Evolutionary conservation across 2,329 filamentous ascomycete genomes (phyloP), one percentile per base, ranked within the genome.

Genomic region (Rasamsonia emersonii): DNA sequence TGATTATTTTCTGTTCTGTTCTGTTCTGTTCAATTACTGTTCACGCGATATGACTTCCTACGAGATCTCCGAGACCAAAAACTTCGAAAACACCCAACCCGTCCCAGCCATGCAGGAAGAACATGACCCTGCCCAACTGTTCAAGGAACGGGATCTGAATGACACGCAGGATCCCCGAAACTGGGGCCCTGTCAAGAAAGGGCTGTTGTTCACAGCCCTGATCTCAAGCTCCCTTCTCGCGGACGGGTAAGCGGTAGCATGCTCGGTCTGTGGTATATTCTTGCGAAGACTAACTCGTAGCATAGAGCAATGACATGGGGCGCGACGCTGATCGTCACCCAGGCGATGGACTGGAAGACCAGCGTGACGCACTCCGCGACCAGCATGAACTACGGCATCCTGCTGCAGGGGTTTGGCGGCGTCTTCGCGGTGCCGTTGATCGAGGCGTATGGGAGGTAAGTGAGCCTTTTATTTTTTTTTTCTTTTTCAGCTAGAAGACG

Each of bases 401-500:
- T 61, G 18, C 37, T 61, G 13, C 58, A 61, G 33, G 58, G 56
- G 0, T 48, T 58, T 14, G 58, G 58, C 7, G 58, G 58, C 4
- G 46, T 60, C 10, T 44, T 61, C 24, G 56, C 54, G 2, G 56
- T 60, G 10, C 58, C 56, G 3, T 38, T 61, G 1, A 58, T 59
- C 26, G 54, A 61, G 35, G 53, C 56, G 2, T 62, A 58, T 39
- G 59, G 62, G 40, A 48, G 62, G 61, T 53, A 43, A 18, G 50
- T 51, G n/a, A n/a, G n/a, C n/a, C n/a, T n/a, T n/a, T n/a, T n/a
- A n/a, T n/a, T n/a, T 23, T 37, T 33, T 24, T 38, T 3, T 33
- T 30, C 2, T 33, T 37, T 26, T 16, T 25, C 19, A 15, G 2
- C 5, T n/a, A 8, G n/a, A 20, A 13, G 16, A 18, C 4, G 14